Base-by-base conservation (phyloP, 495 filamentous ascomycete species). In the Ramalina peruviana region DNA sequence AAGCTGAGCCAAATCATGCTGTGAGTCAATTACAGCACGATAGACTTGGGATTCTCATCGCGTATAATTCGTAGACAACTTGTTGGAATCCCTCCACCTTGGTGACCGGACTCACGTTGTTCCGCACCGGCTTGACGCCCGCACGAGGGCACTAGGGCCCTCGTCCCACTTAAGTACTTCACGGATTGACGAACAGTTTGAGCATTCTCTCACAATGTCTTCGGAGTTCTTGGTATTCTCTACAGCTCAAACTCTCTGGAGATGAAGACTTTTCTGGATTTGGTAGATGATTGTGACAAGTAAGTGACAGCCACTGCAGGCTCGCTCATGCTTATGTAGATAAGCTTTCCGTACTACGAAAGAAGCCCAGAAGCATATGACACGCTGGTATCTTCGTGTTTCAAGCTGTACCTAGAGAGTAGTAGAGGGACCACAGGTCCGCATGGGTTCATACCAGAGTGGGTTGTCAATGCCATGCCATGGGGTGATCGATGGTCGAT, bases 281-380 rank as follows among this genome's bases (percentile, higher is more conserved):
- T 81, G 15, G 56, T 80, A 36, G 53, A 67, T 26, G 76, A 80
- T 60, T 80, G 73, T 55, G 83, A 88, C 69, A 73, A 66, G 82
- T 85, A 63, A 62, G 66, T 52, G 21, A 21, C 26, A 13, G 19
- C 38, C 7, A 7, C 36, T 17, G 2, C 23, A 16, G 19, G n/a
- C 10, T 4, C 15, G 39, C 15, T 30, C 3, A n/a, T 36, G n/a
- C 51, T 57, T 30, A 61, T 19, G 5, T 44, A 30, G 23, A 47
- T 26, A 54, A 87, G 83, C 61, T 87, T 87, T 60, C 83, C 84
- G 5, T 80, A 87, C 59, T 68, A 71, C 37, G 69, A 80, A 30
- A 70, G 67, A 42, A 67, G 80, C 48, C 73, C 74, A 37, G 58
- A 67, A 46, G 63, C 60, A 9, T 77, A 80, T 55, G 55, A 65